Evolutionary conservation across 2,329 filamentous ascomycete species (phyloP).

Genomic region (Colletotrichum agaves): DNA sequence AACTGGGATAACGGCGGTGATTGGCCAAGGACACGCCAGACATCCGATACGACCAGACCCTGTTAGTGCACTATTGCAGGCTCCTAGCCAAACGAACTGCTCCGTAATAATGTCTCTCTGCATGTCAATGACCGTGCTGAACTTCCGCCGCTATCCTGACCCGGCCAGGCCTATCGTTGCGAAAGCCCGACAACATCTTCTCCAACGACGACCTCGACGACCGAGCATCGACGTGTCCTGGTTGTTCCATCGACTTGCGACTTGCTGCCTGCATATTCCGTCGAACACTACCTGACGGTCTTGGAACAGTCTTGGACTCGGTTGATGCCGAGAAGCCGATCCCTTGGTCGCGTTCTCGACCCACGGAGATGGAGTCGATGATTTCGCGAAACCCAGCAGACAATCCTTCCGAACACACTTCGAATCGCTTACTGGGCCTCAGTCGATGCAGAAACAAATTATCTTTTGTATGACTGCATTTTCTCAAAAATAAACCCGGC

Average conservation of each 20-base stretch:
- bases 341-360: constrained; percentile 36
- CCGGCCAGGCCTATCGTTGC: constrained; percentile 19
- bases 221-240: neutral
- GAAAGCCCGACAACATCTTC: constrained; percentile 21
- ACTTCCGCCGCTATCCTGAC: constrained; percentile 29
- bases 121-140: constrained; percentile 10
- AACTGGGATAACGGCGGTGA: neutral
- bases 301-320: constrained; percentile 24
- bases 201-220: constrained; percentile 8
- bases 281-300: neutral
- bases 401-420: constrained; percentile 16
- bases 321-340: constrained; percentile 35
- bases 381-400: constrained; percentile 34
- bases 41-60: constrained; percentile 18
- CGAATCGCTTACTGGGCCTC: constrained; percentile 9
- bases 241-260: neutral
- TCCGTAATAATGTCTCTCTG: constrained; percentile 13
- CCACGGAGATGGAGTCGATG: constrained; percentile 53
- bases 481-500: constrained; percentile 22
- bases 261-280: neutral
- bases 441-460: constrained; percentile 17
- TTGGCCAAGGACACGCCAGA: constrained; percentile 11
- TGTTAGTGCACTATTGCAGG: constrained; percentile 30
- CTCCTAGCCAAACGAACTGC: constrained; percentile 25
- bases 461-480: constrained; percentile 31